These are phyloP conservation scores for Penicillium paradoxum DNA, from an alignment of 495 filamentous ascomycete species.

Conservation along the genomic window DNA sequence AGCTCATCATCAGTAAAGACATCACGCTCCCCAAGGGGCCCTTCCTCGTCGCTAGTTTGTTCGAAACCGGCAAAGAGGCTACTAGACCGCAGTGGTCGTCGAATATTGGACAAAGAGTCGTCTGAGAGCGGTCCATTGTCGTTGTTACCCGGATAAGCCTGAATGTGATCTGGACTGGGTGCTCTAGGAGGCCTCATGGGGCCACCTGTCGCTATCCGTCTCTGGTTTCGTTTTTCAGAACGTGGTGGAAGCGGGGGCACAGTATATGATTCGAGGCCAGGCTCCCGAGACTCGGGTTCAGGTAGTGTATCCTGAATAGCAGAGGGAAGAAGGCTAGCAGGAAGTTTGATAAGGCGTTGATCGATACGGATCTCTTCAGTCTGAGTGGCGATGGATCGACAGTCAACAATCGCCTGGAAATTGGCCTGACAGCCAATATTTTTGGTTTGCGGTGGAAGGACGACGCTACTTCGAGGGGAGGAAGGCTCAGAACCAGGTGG, in stretches of 20 bases:
- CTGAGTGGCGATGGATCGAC: constrained; percentile 60
- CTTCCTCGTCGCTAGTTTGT: constrained; percentile 51
- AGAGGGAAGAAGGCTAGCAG: constrained; percentile 72
- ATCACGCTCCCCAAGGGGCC: constrained; percentile 30
- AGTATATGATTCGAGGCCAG: constrained; percentile 29
- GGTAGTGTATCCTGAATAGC: constrained; percentile 44
- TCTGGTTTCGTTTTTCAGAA: constrained; percentile 22
- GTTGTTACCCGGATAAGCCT: constrained; percentile 77
- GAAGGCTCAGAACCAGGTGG: constrained; percentile 60
- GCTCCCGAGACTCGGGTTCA: constrained; percentile 17
- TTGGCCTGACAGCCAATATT: constrained; percentile 53
- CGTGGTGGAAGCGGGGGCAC: constrained; percentile 35
- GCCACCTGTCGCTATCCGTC: constrained; percentile 4
- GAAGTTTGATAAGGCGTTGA: constrained; percentile 64
- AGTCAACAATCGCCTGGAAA: constrained; percentile 31
- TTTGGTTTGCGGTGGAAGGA: constrained; percentile 62
- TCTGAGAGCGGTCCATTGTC: constrained; percentile 70
- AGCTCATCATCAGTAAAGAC: constrained; percentile 48
- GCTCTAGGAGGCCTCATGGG: constrained; percentile 18
- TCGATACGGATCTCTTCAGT: constrained; percentile 85
- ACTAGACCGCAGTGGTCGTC: constrained; percentile 68
- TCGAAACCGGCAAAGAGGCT: constrained; percentile 84
- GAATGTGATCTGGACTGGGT: constrained; percentile 41
- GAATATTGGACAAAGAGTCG: constrained; percentile 51
- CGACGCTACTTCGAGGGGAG: constrained; percentile 54